A percentile compares a stretch with the other conserved stretches of the same genome.
phyloP scores from a whole-genome alignment of 768 basidiomycete species.

The Hericium erinaceus region DNA sequence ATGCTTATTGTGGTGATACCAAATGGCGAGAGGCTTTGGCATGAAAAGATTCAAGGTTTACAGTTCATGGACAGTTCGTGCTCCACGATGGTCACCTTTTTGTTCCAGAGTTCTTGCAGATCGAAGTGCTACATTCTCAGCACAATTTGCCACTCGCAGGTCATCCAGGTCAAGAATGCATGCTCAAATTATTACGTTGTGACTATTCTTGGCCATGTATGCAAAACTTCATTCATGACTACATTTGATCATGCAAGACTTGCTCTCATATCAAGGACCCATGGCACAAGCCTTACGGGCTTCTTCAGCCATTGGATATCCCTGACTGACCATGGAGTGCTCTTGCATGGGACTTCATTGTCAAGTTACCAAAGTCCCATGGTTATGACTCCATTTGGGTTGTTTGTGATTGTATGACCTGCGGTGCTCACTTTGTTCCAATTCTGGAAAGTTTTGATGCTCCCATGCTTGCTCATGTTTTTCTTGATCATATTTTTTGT shows the following conservation, averaged over 20 bases:
- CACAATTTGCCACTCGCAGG: constrained; percentile 32
- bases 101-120: constrained; percentile 24
- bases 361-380: constrained; percentile 13
- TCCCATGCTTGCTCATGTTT: constrained; percentile 6
- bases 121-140: constrained; percentile 20
- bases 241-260: constrained; percentile 22
- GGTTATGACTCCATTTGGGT: constrained; percentile 4
- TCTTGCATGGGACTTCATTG: constrained; percentile 18
- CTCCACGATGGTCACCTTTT: constrained; percentile 20
- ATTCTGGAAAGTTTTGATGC: constrained; percentile 8
- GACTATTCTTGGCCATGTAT: constrained; percentile 34
- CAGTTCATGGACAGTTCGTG: constrained; percentile 10
- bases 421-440: constrained; percentile 9
- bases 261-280: constrained; percentile 22
- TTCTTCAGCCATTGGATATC: constrained; percentile 25
- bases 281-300: constrained; percentile 20
- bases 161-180: constrained; percentile 31
- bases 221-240: constrained; percentile 18
- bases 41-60: constrained; percentile 9
- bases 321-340: constrained; percentile 10
- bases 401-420: constrained; percentile 4
- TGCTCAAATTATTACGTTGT: constrained; percentile 21
- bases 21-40: constrained; percentile 16
- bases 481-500: constrained; percentile 8
- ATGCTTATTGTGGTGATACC: constrained; percentile 3